phyloP scores from a whole-genome alignment of 2,329 filamentous ascomycete species.

The Elsinoe perseae region DNA sequence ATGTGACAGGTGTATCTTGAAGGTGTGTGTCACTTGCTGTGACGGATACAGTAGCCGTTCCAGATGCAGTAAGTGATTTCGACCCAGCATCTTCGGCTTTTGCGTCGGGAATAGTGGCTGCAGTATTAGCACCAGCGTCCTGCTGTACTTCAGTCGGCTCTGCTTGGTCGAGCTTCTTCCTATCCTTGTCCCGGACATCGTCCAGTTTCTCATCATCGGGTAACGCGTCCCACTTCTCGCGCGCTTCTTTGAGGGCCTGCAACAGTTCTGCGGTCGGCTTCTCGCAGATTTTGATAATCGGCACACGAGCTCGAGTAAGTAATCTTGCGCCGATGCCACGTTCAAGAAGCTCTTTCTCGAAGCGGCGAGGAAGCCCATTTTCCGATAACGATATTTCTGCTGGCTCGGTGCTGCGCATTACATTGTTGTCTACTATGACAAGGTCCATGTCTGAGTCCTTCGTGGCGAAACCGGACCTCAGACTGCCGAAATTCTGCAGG shows the following conservation, averaged over 20 bases:
- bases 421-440: constrained; percentile 51
- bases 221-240: constrained; percentile 62
- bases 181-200: neutral
- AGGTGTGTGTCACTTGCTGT: neutral
- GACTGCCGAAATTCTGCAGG: constrained; percentile 72
- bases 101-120: constrained; percentile 13
- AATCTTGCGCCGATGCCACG: constrained; percentile 67
- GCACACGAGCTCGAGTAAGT: constrained; percentile 69
- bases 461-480: constrained; percentile 77
- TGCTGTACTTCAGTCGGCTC: constrained; percentile 22
- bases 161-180: neutral
- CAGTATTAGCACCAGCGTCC: constrained; percentile 15
- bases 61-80: neutral
- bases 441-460: constrained; percentile 89
- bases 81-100: neutral
- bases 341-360: constrained; percentile 68
- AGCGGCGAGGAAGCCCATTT: constrained; percentile 57
- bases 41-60: neutral
- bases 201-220: constrained; percentile 35
- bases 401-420: constrained; percentile 17
- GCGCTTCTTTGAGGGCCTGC: constrained; percentile 54
- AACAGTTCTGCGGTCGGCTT: constrained; percentile 56
- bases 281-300: constrained; percentile 81
- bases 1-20: neutral
- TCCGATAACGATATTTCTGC: constrained; percentile 37